Evolutionary conservation across 164 flowering plant species (phyloP).

Genomic region (Taxillus chinensis): DNA sequence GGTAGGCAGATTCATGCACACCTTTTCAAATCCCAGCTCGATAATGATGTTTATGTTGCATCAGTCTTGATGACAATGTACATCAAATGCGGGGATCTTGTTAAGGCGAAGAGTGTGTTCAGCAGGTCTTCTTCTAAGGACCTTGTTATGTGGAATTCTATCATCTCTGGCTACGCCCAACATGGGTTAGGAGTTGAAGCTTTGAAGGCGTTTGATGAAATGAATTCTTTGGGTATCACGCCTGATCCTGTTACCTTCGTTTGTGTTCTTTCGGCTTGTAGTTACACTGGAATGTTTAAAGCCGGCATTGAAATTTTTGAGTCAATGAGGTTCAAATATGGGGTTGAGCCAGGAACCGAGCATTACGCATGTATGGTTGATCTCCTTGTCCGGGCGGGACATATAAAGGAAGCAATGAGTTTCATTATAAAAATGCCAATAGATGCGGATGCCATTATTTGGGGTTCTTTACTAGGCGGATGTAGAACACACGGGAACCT

Average conservation of each 20-base stretch:
- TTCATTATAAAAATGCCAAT: constrained; percentile 49
- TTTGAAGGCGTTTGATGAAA: constrained; percentile 42
- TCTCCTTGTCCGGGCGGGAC: constrained; percentile 72
- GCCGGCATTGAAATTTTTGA: constrained; percentile 57
- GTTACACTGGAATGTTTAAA: constrained; percentile 58
- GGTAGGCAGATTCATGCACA: constrained; percentile 66
- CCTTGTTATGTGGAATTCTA: constrained; percentile 80
- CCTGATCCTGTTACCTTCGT: constrained; percentile 66
- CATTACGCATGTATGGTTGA: constrained; percentile 86
- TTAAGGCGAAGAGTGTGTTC: constrained; percentile 45
- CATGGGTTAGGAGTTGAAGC: constrained; percentile 71
- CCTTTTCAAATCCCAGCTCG: constrained; percentile 37
- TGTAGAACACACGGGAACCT: constrained; percentile 55
- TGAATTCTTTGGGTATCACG: constrained; percentile 31
- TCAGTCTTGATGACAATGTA: constrained; percentile 69
- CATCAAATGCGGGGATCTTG: constrained; percentile 60
- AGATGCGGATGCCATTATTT: constrained; percentile 68
- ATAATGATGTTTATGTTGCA: constrained; percentile 45
- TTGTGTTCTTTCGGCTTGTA: constrained; percentile 74
- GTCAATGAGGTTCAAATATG: constrained; percentile 42
- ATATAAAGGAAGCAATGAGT: constrained; percentile 47
- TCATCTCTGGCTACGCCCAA: constrained; percentile 71
- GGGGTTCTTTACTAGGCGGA: constrained; percentile 81
- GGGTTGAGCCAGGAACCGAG: constrained; percentile 42
- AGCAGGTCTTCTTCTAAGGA: constrained; percentile 47